These are phyloP conservation scores for Skeletonema grethae DNA, from an alignment of 108 stramenopile species.

Conservation along the genomic window DNA sequence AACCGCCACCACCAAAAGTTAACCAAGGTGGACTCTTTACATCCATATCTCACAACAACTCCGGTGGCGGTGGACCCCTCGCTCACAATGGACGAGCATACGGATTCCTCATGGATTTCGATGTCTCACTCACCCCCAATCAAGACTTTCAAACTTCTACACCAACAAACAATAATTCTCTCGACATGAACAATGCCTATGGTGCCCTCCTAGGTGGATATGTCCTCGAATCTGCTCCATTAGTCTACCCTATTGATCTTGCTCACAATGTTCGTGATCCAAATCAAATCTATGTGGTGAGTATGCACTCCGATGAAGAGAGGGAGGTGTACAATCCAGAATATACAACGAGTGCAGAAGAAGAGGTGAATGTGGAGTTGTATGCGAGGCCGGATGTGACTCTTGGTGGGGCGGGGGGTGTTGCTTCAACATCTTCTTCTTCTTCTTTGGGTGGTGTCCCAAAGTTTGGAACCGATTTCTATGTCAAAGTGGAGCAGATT, in stretches of 20 bases:
- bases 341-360: conserved; percentile 24
- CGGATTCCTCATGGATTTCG: conserved; percentile 41
- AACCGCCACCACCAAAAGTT: conserved; percentile 3
- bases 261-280: conserved; percentile 43
- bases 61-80: conserved; percentile 2
- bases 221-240: conserved; percentile 36
- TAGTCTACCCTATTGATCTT: conserved; percentile 44
- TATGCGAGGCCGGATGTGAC: conserved; percentile 39
- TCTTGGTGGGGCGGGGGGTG: conserved; percentile 42
- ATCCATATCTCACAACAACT: conserved; percentile 20
- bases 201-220: conserved; percentile 38
- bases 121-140: conserved; percentile 19
- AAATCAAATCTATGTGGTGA: conserved; percentile 39
- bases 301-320: conserved; percentile 38
- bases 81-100: conserved; percentile 31
- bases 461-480: conserved; percentile 37
- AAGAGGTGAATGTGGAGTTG: conserved; percentile 32
- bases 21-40: conserved; percentile 38
- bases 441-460: conserved; percentile 26
- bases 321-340: conserved; percentile 32
- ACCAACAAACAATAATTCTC: background rate
- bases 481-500: conserved; percentile 44
- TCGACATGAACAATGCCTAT: conserved; percentile 23
- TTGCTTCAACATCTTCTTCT: background rate
- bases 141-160: background rate